A percentile compares a stretch with the other conserved stretches of the same genome.
These are phyloP conservation scores for Ceratocystis huliohia DNA, from an alignment of 2,329 filamentous ascomycete genomes.

Conservation along the genomic window DNA sequence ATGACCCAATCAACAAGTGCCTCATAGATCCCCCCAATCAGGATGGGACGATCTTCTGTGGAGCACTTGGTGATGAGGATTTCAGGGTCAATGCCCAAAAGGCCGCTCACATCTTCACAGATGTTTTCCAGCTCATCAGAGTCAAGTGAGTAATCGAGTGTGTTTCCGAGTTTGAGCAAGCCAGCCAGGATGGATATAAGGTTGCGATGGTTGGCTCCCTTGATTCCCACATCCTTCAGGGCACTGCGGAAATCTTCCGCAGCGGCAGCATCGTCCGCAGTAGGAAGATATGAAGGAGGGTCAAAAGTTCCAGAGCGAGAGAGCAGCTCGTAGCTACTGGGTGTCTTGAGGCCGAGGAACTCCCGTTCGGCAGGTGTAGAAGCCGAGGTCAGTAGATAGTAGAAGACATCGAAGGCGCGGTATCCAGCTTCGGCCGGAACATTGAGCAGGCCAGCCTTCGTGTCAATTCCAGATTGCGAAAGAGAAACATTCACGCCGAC, in stretches of 20 bases:
- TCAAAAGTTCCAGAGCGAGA: constrained; percentile 73
- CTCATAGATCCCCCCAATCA: constrained; percentile 84
- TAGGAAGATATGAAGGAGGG: constrained; percentile 77
- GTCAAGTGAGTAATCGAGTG: constrained; percentile 71
- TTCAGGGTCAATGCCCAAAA: constrained; percentile 79
- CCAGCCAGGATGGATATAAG: constrained; percentile 78
- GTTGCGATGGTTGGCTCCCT: constrained; percentile 66
- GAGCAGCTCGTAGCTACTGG: constrained; percentile 65
- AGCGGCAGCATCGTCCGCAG: constrained; percentile 80
- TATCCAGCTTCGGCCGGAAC: constrained; percentile 70
- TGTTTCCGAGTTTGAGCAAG: constrained; percentile 82
- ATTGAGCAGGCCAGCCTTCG: constrained; percentile 62
- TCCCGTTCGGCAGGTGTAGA: constrained; percentile 82
- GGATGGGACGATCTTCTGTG: constrained; percentile 68
- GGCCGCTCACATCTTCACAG: constrained; percentile 77
- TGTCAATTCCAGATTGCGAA: constrained; percentile 80
- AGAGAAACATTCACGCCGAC: constrained; percentile 63
- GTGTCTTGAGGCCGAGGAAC: constrained; percentile 66
- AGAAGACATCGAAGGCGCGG: constrained; percentile 94
- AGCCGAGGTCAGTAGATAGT: constrained; percentile 85
- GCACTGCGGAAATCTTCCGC: constrained; percentile 85
- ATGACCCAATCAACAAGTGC: constrained; percentile 92
- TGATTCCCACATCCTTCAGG: constrained; percentile 86
- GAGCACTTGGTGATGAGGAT: constrained; percentile 65
- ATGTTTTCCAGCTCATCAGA: constrained; percentile 72